A percentile compares a stretch with the other conserved stretches of the same genome.
Evolutionary conservation across 2,329 filamentous ascomycete species (phyloP).

Genomic region (Sporothrix euskadiensis): DNA sequence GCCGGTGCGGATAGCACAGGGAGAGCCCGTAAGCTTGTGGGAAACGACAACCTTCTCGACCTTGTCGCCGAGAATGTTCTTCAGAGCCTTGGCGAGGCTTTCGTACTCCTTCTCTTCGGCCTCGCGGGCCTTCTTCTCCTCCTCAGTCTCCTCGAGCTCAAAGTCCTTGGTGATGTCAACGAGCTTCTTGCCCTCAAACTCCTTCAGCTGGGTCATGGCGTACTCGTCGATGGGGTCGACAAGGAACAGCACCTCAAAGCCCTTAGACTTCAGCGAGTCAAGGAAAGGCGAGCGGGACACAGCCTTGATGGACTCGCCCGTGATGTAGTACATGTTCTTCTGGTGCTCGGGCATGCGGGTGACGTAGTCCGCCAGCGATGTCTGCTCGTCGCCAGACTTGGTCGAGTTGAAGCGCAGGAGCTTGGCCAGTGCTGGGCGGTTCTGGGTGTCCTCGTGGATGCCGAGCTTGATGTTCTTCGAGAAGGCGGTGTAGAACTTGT

Average conservation of each 20-base stretch:
- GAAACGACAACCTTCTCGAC: conserved; percentile 99
- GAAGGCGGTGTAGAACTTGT: conserved; percentile 99
- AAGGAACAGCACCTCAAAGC: conserved; percentile 99
- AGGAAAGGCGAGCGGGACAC: conserved; percentile 98
- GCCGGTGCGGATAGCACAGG: conserved; percentile 98
- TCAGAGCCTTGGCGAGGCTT: conserved; percentile 89
- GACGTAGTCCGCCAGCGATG: conserved; percentile 94
- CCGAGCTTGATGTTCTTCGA: conserved; percentile 99
- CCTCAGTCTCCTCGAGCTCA: conserved; percentile 98
- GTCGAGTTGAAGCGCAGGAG: conserved; percentile 98
- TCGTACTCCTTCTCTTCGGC: conserved; percentile 98
- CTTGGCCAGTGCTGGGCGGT: conserved; percentile 90
- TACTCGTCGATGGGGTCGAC: conserved; percentile 99
- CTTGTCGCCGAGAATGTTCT: conserved; percentile 99
- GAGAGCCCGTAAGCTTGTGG: conserved; percentile 92
- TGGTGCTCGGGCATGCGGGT: conserved; percentile 99
- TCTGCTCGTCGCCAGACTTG: conserved; percentile 95
- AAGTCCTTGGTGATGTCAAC: conserved; percentile 99
- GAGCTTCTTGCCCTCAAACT: conserved; percentile 99
- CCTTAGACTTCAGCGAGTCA: conserved; percentile 97
- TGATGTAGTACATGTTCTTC: conserved; percentile 99
- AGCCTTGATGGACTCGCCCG: conserved; percentile 98
- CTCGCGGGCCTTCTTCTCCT: conserved; percentile 97
- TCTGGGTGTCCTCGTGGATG: conserved; percentile 99
- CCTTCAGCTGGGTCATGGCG: conserved; percentile 99